Base-by-base conservation (phyloP, 1,284 basidiomycete genomes). In the Cryptococcus sp. region DNA sequence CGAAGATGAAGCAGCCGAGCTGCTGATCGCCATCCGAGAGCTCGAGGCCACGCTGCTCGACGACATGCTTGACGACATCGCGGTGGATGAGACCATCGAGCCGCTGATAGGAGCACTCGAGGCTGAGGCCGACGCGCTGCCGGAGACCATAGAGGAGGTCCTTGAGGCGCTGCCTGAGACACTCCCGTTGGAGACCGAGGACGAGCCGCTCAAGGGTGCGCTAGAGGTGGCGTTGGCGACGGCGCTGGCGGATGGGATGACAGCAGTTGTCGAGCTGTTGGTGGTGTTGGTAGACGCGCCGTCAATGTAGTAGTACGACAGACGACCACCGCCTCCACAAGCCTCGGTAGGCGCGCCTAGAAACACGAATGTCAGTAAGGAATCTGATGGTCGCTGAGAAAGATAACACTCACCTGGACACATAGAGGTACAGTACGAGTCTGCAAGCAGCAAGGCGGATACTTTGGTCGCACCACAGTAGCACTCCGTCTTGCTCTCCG, bases 401-500 rank as follows among this genome's bases (percentile, higher is more conserved):
- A 5, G 5, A 9, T 21, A 35, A 23, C 23, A 39, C n/a, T 55
- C 38, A 52, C 55, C 57, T 23, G 52, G 37, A 63, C 68, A 70
- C 16, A 37, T 55, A 18, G 48, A 28, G 28, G 37, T 56, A 55
- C 68, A 70, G n/a, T 60, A 50, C 6, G 54, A 43, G 50, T 68
- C 66, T 28, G 58, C 50, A 23, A 61, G 24, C 8, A 54, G 33
- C 24, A 24, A 15, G 23, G 46, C 37, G 45, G 43, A 20, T 2
- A 55, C 52, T 21, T 61, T 39, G 23, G 28, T 50, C 15, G 46
- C 50, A 7, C 61, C 61, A 35, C 65, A 66, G 53, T 46, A 67
- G 52, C 68, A 72, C 52, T 67, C 60, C 36, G 56, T 64, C 23
- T 64, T 52, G 49, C 52, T 46, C 53, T 66, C 51, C 21, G 66